Percentiles rank a stretch among this genome's conserved stretches.
Evolutionary conservation across 2,329 filamentous ascomycete genomes (phyloP).

Genomic region (Purpureocillium takamizusanense): DNA sequence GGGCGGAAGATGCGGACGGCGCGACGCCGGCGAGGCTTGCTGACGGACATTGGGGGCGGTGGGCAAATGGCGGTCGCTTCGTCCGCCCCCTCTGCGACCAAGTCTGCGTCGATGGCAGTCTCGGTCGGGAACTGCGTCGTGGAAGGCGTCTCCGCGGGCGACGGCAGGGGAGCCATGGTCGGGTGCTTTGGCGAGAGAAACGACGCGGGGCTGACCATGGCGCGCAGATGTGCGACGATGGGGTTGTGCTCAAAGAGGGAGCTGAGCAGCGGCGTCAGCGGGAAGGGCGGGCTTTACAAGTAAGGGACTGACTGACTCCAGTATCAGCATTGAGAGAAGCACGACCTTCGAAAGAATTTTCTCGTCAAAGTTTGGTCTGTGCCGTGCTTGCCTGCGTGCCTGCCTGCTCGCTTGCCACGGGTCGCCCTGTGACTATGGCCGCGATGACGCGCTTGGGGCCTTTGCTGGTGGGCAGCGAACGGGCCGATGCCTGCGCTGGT

Average conservation of each 20-base stretch:
- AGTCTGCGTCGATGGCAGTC: background rate
- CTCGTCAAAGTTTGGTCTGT: no score
- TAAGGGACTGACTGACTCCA: conserved; percentile 15
- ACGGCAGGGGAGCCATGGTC: background rate
- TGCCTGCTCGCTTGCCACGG: background rate
- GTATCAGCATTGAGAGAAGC: conserved; percentile 13
- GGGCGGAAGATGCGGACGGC: conserved; percentile 24
- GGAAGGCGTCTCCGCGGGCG: conserved; percentile 13
- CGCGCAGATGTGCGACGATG: conserved; percentile 19
- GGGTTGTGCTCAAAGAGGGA: conserved; percentile 15
- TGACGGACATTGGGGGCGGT: background rate
- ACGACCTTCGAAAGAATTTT: no score
- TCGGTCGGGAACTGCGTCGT: conserved; percentile 13
- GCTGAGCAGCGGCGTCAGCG: background rate
- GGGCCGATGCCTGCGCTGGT: no score
- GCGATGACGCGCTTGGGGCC: no score
- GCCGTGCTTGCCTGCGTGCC: no score
- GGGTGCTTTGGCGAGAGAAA: background rate
- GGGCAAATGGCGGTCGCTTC: background rate
- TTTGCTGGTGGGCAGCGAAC: no score
- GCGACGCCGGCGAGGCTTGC: background rate
- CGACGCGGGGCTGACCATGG: conserved; percentile 15
- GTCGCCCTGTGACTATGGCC: background rate
- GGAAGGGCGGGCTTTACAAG: no score
- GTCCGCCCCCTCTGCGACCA: background rate